Conservation (phyloP, 1,284 basidiomycete genomes). For the Marasmius oreades region DNA sequence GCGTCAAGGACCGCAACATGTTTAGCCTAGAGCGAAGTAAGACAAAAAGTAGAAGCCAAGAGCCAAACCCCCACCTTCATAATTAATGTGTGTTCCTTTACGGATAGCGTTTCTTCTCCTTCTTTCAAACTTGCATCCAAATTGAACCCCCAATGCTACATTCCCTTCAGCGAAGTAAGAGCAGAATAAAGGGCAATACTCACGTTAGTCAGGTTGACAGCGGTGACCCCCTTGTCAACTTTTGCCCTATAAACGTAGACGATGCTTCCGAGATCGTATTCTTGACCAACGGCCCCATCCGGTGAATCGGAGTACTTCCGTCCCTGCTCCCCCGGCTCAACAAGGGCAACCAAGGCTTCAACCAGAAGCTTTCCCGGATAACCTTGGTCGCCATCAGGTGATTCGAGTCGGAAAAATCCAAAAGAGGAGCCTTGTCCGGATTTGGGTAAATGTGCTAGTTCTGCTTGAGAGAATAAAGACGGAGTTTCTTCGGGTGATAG, state of each 20-base stretch:
- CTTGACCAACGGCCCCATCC: constrained; percentile 26
- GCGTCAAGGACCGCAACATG: constrained; percentile 50
- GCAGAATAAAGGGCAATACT: constrained; percentile 2
- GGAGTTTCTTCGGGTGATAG: constrained; percentile 38
- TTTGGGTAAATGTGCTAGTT: constrained; percentile 39
- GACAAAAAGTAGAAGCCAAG: background rate
- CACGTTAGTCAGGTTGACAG: constrained; percentile 73
- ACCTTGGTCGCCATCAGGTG: constrained; percentile 63
- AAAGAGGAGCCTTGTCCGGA: constrained; percentile 33
- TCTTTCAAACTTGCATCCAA: constrained; percentile 61
- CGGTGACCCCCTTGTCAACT: constrained; percentile 56
- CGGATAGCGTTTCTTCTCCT: constrained; percentile 37
- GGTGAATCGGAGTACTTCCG: constrained; percentile 23
- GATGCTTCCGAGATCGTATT: constrained; percentile 57
- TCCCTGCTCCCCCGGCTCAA: constrained; percentile 41
- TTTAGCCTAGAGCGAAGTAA: constrained; percentile 39
- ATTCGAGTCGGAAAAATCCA: constrained; percentile 57
- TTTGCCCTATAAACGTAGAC: constrained; percentile 66
- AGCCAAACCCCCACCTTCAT: constrained; percentile 42
- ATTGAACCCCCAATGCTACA: constrained; percentile 78
- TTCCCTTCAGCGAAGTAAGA: background rate
- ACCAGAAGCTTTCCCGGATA: constrained; percentile 57
- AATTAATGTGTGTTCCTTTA: constrained; percentile 55
- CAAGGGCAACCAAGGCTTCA: constrained; percentile 58
- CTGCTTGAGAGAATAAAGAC: constrained; percentile 54